Base-by-base conservation (phyloP, 2,329 filamentous ascomycete genomes). In the Arthrobotrys entomopaga region DNA sequence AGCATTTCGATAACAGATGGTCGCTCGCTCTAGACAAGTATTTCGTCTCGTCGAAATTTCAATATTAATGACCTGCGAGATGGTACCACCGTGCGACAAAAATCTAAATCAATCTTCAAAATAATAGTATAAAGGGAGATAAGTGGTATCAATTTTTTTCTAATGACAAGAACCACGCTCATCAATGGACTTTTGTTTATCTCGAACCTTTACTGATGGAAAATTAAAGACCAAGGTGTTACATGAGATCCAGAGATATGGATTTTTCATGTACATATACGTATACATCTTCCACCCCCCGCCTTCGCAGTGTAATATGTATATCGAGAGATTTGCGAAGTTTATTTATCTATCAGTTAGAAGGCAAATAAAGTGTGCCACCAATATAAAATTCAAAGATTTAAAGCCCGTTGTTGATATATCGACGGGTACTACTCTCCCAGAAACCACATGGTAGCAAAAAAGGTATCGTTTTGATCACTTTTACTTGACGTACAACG, bases 361-460 rank as follows among this genome's bases (percentile, higher is more conserved):
- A n/a, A n/a, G n/a, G 42, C 42, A 58, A 10, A 46, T 20, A 54
- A 42, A n/a, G n/a, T n/a, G 64, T 67, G 48, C 26, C 64, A 66
- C 56, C 19, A 34, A 48, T 29, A 29, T 29, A 29, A 7, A 29
- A 7, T 29, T 29, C 26, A 29, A 3, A 3, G 26, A 7, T 34
- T 5, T 6, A 34, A n/a, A 38, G 20, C n/a, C 50, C 49, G 13
- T 56, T 61, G 48, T 19, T n/a, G n/a, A n/a, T 48, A 56, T 61
- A 61, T 48, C 42, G 40, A 56, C 60, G 49, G 49, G 56, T 29
- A 61, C 65, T 49, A 24, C 19, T 19, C 2, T 5, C 5, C 40
- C 29, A 46, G 46, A 53, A 60, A 11, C n/a, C 49, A 48, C 46
- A 61, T 61, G 65, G 65, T 19, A 26, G 48, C 38, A 56, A 54